Evolutionary conservation across 345 rosid genomes (phyloP), one percentile per base, ranked within the genome.

Genomic region (Eutrema yunnanense): DNA sequence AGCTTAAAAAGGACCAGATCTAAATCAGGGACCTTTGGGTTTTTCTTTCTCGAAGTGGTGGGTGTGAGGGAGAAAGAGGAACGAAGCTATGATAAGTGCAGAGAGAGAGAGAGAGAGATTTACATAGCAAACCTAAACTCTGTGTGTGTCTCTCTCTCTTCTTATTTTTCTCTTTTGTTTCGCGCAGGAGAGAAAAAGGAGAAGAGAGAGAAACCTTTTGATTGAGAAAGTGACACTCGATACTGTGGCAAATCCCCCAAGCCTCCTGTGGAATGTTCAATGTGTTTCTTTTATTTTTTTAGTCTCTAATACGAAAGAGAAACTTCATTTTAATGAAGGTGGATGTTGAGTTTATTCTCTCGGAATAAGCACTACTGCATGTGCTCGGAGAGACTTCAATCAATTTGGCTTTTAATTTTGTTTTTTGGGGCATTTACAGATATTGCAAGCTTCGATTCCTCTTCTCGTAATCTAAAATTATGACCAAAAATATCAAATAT

Each of bases 131-230:
- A 75, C 70, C 65, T 75, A 75, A 63, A 75, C 65, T 60, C 64
- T 52, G 14, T 65, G 47, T 72, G 9, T 49, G 49, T 47, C 60
- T 59, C 47, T 43, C 51, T 69, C 53, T 47, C 62, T 65, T 27
- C 8, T 38, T 8, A 7, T 40, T 48, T 48, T 7, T 46, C 55
- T 64, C 58, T 60, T 49, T 72, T 51, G 73, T 74, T 74, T 74
- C 61, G 61, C 61, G 61, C 62, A 67, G 73, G 70, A 75, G 74
- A 61, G 69, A 11, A 48, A 58, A 41, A 57, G 9, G 9, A 52
- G 26, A 52, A 67, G 71, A 73, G 75, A 75, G 74, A 75, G 75
- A 75, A 69, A 76, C 79, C 79, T 62, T 76, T 69, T 76, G 79
- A 47, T 69, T 63, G 14, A 62, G 67, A 76, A 56, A 76, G 80